A percentile compares a stretch with the other conserved stretches of the same genome.
phyloP scores from a whole-genome alignment of 2,329 filamentous ascomycete genomes.

The Talaromyces verruculosus region DNA sequence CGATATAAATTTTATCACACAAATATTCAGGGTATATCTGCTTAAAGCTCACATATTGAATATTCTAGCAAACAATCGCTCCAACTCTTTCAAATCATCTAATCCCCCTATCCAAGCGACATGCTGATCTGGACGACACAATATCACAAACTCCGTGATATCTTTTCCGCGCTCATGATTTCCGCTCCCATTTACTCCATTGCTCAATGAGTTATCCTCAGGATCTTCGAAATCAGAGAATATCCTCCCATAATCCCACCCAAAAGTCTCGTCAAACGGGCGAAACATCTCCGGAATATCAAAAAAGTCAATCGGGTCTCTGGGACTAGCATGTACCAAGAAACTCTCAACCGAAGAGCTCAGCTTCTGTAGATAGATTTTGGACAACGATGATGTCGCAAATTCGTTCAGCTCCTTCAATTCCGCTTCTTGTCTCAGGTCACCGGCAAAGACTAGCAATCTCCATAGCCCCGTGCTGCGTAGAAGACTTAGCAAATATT shows the following conservation, averaged over 20 bases:
- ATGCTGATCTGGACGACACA: slow-evolving; percentile 67
- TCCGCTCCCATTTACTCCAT: slow-evolving; percentile 57
- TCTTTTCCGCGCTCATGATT: slow-evolving; percentile 36
- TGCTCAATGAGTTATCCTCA: background rate
- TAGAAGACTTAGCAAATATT: slow-evolving; percentile 40
- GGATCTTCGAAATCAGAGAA: background rate
- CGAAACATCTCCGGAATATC: slow-evolving; percentile 14
- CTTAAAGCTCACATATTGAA: background rate
- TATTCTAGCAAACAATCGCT: background rate
- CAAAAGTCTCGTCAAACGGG: slow-evolving; percentile 2
- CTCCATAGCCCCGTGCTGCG: slow-evolving; percentile 39
- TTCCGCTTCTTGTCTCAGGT: slow-evolving; percentile 35
- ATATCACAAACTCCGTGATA: slow-evolving; percentile 41
- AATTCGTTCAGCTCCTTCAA: slow-evolving; percentile 41
- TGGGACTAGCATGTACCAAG: background rate
- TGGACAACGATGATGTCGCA: background rate
- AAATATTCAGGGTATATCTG: background rate
- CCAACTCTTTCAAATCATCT: background rate
- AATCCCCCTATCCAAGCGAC: slow-evolving; percentile 37
- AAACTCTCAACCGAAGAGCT: background rate
- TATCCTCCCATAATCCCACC: slow-evolving; percentile 17
- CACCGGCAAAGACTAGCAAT: slow-evolving; percentile 8
- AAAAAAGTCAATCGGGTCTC: background rate
- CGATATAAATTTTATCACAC: too few relatives aligned
- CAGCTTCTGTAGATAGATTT: background rate